Base-by-base conservation (phyloP, 148 eudicot species). In the Vaccinium darrowii region DNA sequence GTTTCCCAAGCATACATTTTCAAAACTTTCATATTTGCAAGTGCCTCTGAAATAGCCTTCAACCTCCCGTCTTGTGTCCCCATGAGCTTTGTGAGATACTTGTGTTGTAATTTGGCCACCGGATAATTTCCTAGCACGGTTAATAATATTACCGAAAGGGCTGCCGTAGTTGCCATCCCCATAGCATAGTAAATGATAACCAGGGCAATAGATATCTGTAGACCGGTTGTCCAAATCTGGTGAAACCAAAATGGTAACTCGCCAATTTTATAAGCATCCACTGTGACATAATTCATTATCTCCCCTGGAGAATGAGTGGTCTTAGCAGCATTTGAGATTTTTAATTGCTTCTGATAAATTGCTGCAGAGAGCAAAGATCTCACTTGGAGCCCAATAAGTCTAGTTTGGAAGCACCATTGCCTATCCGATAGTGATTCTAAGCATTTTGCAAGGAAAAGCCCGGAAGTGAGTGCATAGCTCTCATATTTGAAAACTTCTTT, bases 1-100 rank as follows among this genome's bases (percentile, higher is more conserved):
- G 81, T 91, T 81, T 96, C 99, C 99, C 99, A 94, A 5, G 98
- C 99, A 82, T 96, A 96, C 62, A 96, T 56, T 83, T 94, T 96
- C 78, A 96, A 85, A 65, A 95, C 94, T 84, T 95, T 96, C 97
- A 96, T 96, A 84, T 91, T 93, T 86, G 90, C 90, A 13, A 96
- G 98, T 50, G 97, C 90, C 84, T 92, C 92, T 16, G 91, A 86
- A 33, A 80, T 83, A 78, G 90, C 87, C 81, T 91, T 91, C 19
- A 92, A 84, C 88, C 92, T 88, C 84, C 84, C 82, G 60, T 90
- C 94, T 84, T 92, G 93, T n/a, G 89, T 89, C 57, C 72, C 86
- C 94, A 92, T 91, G 47, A 91, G 90, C 87, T 87, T 89, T 69
- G 84, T 83, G 86, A 91, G 93, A 81, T 78, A 91, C 84, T 78